These are phyloP conservation scores for Talaromyces sp. DNA, from an alignment of 2,329 filamentous ascomycete species.

Conservation along the genomic window DNA sequence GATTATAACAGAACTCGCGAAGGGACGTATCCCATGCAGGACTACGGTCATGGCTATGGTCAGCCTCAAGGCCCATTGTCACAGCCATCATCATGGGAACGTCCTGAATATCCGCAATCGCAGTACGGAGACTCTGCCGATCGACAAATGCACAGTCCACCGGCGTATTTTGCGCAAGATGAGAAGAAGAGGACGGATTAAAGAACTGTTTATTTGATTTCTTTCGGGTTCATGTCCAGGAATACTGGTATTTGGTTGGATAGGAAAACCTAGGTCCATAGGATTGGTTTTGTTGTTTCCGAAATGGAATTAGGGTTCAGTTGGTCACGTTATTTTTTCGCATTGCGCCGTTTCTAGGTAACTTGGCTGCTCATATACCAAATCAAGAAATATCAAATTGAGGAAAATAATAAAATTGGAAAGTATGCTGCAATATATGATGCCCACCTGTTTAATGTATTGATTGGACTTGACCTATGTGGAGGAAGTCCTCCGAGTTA, in stretches of 20 bases:
- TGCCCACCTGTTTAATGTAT: too few relatives aligned
- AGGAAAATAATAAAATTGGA: too few relatives aligned
- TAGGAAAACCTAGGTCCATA: not conserved
- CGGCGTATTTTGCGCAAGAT: not conserved
- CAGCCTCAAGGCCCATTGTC: not conserved
- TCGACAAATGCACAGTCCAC: not conserved
- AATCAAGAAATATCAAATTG: too few relatives aligned
- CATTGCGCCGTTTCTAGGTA: not conserved
- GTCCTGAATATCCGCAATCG: not conserved
- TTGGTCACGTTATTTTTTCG: not conserved
- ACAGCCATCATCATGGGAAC: not conserved
- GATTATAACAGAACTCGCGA: not conserved
- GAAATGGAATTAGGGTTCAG: not conserved
- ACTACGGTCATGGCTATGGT: not conserved
- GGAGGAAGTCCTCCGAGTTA: not conserved
- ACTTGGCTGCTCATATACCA: too few relatives aligned
- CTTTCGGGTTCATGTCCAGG: too few relatives aligned
- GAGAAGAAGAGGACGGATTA: not conserved
- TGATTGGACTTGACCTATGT: too few relatives aligned
- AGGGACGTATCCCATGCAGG: not conserved
- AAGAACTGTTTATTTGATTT: not conserved
- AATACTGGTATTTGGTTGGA: not conserved
- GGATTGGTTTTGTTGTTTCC: not conserved
- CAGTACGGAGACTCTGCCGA: not conserved
- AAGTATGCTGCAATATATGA: too few relatives aligned